Percentiles rank a stretch among this genome's conserved stretches.
These are phyloP conservation scores for Anisodus acutangulus DNA, from an alignment of 257 asterid species.

Conservation along the genomic window DNA sequence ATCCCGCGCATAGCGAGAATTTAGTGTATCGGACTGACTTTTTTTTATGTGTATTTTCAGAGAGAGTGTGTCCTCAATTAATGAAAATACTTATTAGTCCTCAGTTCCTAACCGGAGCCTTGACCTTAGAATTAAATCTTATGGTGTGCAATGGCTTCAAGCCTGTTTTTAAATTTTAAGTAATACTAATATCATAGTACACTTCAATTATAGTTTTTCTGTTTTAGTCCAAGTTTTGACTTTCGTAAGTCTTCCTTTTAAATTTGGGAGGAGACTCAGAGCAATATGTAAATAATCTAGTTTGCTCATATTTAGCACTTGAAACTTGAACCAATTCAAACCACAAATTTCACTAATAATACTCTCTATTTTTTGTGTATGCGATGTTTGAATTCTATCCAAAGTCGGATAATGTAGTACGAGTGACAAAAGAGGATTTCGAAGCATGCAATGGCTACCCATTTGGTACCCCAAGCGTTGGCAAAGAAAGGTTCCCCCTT, in stretches of 20 bases:
- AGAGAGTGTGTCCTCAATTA: neutral
- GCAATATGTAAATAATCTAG: neutral
- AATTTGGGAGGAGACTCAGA: neutral
- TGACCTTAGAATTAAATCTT: too few species aligned
- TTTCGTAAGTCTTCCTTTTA: neutral
- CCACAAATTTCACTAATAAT: neutral
- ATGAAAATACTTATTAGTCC: too few species aligned
- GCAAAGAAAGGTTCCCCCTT: conserved; percentile 51
- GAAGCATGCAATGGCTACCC: conserved; percentile 51
- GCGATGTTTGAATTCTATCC: conserved; percentile 58
- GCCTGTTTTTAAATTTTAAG: neutral
- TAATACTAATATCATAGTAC: neutral
- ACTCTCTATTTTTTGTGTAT: neutral
- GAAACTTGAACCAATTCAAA: neutral
- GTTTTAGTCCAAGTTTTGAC: neutral
- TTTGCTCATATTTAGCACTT: neutral
- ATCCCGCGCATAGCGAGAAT: too few species aligned
- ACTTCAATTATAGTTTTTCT: neutral
- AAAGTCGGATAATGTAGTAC: conserved; percentile 48
- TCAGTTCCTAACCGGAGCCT: neutral
- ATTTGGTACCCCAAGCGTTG: conserved; percentile 38
- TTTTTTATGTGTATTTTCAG: too few species aligned
- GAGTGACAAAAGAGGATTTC: conserved; percentile 53
- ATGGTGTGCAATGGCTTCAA: neutral
- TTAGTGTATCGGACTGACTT: too few species aligned